Conservation (phyloP, 176 grass and related monocot genomes). For the Olyra latifolia region DNA sequence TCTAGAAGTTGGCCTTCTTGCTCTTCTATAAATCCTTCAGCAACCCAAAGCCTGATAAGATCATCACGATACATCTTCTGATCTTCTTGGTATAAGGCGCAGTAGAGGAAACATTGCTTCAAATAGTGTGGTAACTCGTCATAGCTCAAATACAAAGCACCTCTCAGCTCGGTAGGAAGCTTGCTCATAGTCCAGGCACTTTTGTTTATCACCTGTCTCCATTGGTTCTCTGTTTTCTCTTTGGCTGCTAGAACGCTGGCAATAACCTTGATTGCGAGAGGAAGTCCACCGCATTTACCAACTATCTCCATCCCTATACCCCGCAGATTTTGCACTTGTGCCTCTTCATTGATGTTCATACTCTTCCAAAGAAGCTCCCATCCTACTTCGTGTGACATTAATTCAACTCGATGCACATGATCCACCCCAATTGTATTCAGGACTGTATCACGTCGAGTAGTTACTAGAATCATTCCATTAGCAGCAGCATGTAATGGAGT, state of each 20-base stretch:
- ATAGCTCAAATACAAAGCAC: not conserved
- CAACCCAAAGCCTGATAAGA: too few relatives aligned
- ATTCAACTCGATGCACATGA: not conserved
- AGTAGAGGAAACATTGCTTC: not conserved
- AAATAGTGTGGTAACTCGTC: not conserved
- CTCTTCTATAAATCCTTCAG: too few relatives aligned
- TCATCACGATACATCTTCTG: not conserved
- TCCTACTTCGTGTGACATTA: not conserved
- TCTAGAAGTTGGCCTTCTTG: too few relatives aligned
- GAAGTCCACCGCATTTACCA: not conserved
- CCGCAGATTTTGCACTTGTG: not conserved
- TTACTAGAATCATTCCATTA: not conserved
- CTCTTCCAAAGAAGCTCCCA: slow-evolving; percentile 29
- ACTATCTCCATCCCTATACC: not conserved
- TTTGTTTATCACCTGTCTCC: not conserved
- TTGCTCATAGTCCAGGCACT: not conserved
- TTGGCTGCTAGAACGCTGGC: not conserved
- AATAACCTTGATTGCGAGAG: not conserved
- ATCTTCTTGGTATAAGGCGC: not conserved
- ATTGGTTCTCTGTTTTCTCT: not conserved
- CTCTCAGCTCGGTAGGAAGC: not conserved
- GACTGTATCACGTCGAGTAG: slow-evolving; percentile 8
- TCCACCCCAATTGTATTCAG: too few relatives aligned
- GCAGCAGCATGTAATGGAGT: not conserved
- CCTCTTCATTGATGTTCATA: not conserved